Conservation (phyloP, 73 alveolate species). For the Paraurostyla sp. region DNA sequence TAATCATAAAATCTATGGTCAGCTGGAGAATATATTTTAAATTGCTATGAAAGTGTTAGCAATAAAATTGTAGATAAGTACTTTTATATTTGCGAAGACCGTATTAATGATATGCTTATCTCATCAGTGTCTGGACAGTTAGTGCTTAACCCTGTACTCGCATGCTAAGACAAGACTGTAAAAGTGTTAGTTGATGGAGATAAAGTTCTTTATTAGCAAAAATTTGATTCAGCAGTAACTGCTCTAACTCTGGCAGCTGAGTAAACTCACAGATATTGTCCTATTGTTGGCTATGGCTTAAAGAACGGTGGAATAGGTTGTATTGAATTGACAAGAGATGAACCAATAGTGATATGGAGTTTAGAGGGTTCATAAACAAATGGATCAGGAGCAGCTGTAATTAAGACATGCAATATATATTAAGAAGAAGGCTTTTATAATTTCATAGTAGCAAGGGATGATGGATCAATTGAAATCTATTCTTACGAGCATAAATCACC, state of each 20-base stretch:
- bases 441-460: conserved; percentile 70
- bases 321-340: conserved; percentile 73
- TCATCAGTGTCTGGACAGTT: conserved; percentile 60
- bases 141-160: conserved; percentile 67
- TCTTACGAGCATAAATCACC: conserved; percentile 49
- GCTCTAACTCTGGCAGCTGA: conserved; percentile 21
- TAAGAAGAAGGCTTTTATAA: conserved; percentile 52
- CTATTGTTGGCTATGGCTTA: conserved; percentile 69
- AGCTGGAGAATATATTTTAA: conserved; percentile 76
- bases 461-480: conserved; percentile 68
- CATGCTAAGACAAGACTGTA: conserved; percentile 68
- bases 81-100: conserved; percentile 69
- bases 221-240: conserved; percentile 55
- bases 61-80: conserved; percentile 62
- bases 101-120: conserved; percentile 70
- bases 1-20: conserved; percentile 64
- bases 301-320: conserved; percentile 76
- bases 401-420: conserved; percentile 20
- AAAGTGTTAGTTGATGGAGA: conserved; percentile 58
- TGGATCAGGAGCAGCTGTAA: conserved; percentile 58
- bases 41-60: conserved; percentile 65
- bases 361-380: conserved; percentile 55
- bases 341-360: conserved; percentile 70
- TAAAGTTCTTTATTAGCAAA: conserved; percentile 52
- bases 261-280: conserved; percentile 56